Conservation (phyloP, 371 early-diverging fungal species). For the Mortierella sp. region DNA sequence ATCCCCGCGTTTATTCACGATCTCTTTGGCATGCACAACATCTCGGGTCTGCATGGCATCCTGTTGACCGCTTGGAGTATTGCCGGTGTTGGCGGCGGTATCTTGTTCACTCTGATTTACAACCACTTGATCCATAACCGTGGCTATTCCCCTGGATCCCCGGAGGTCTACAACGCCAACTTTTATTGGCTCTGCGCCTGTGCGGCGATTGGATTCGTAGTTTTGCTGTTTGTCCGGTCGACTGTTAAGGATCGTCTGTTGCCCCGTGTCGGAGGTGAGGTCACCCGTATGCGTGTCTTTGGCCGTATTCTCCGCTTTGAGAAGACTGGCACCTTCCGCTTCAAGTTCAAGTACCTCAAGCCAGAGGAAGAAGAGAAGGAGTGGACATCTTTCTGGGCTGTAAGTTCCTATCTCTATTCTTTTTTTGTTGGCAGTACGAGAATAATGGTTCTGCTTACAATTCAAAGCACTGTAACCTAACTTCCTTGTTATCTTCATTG, state of each 20-base stretch:
- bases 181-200: slow-evolving; percentile 72
- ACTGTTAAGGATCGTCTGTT: slow-evolving; percentile 69
- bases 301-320: slow-evolving; percentile 55
- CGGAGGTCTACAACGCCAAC: slow-evolving; percentile 65
- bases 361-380: slow-evolving; percentile 55
- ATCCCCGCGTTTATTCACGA: slow-evolving; percentile 80
- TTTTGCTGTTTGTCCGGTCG: slow-evolving; percentile 67
- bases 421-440: neutral
- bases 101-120: slow-evolving; percentile 72
- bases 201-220: slow-evolving; percentile 60
- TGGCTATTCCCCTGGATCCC: slow-evolving; percentile 55
- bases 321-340: slow-evolving; percentile 44
- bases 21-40: slow-evolving; percentile 76
- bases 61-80: slow-evolving; percentile 75
- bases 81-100: slow-evolving; percentile 73
- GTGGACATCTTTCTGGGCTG: slow-evolving; percentile 55
- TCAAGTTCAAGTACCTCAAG: slow-evolving; percentile 47
- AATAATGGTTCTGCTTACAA: too few species aligned
- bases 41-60: slow-evolving; percentile 72
- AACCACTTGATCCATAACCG: slow-evolving; percentile 57
- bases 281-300: slow-evolving; percentile 64
- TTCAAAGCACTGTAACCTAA: neutral
- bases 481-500: neutral
- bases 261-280: slow-evolving; percentile 64
- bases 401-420: slow-evolving; percentile 21